Evolutionary conservation across 331 rosid genomes (phyloP).

Genomic region (Cydonia oblonga): DNA sequence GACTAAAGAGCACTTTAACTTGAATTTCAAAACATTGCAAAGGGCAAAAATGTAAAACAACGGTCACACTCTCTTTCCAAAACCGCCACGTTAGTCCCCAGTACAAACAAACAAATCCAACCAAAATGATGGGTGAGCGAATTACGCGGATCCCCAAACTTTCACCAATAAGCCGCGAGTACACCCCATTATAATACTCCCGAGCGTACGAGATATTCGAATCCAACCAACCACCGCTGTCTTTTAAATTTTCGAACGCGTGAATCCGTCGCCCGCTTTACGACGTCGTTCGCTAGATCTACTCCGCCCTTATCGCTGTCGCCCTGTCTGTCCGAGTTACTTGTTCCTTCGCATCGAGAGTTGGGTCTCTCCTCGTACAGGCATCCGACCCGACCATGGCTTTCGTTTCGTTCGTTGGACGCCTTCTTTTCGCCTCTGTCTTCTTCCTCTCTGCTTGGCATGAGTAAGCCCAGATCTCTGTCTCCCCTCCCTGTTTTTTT

Average conservation of each 20-base stretch:
- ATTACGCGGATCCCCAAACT: no score
- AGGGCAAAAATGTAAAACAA: no score
- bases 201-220: background rate
- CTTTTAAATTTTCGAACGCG: slow-evolving; percentile 1
- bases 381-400: slow-evolving; percentile 30
- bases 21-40: no score
- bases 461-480: slow-evolving; percentile 46
- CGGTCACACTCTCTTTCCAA: no score
- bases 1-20: no score
- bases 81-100: no score
- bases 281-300: slow-evolving; percentile 22
- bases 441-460: slow-evolving; percentile 58
- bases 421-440: slow-evolving; percentile 49
- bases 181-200: background rate
- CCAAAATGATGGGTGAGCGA: no score
- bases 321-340: background rate
- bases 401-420: slow-evolving; percentile 43
- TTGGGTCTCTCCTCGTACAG: slow-evolving; percentile 3
- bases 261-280: background rate
- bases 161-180: background rate
- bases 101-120: no score
- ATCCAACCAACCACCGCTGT: background rate
- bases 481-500: background rate
- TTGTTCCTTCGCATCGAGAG: background rate
- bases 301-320: slow-evolving; percentile 2